Evolutionary conservation across 2,329 filamentous ascomycete genomes (phyloP), one percentile per base, ranked within the genome.

Genomic region (Aspergillus phoenicis): DNA sequence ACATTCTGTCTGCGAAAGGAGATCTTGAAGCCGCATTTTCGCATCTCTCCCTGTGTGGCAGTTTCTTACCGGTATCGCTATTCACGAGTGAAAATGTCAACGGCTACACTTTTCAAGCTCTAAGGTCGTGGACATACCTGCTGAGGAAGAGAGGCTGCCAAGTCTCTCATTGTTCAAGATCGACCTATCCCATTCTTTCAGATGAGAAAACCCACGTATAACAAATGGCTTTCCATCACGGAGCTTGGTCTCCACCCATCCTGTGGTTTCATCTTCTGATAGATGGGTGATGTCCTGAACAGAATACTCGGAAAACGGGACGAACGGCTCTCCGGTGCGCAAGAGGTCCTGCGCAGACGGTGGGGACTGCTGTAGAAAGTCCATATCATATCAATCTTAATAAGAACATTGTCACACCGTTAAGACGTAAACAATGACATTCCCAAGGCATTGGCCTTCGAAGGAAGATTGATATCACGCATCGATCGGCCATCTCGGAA

Each of bases 21-120:
- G 70, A 59, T 75, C 75, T 36, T 66, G 71, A 47, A 76, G 65
- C 20, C 70, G 71, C 62, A 75, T 72, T 10, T 67, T 71, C 8
- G 75, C 52, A 60, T 77, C 73, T 54, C 73, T 68, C 30, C 71
- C 68, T 2, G 73, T 74, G 36, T 68, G 71, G 59, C 73, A 75
- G 47, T 76, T 76, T 15, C 70, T 69, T 10, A 75, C 71, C 7
- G 72, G 69, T 36, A 76, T 73, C 59, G 71, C 69, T 73, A 55
- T 26, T 39, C 41, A n/a, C 33, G 24, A 33, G 20, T 22, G 61
- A 8, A 45, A 24, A 51, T 17, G 26, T 59, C n/a, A 63, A 56
- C 24, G 53, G 10, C 4, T 13, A 11, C 5, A 22, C 7, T n/a
- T 11, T 22, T 15, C 26, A 17, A 5, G 13, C 6, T 39, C 15